phyloP scores from a whole-genome alignment of 805 yeast genomes.

The Metschnikowia koreensis region DNA sequence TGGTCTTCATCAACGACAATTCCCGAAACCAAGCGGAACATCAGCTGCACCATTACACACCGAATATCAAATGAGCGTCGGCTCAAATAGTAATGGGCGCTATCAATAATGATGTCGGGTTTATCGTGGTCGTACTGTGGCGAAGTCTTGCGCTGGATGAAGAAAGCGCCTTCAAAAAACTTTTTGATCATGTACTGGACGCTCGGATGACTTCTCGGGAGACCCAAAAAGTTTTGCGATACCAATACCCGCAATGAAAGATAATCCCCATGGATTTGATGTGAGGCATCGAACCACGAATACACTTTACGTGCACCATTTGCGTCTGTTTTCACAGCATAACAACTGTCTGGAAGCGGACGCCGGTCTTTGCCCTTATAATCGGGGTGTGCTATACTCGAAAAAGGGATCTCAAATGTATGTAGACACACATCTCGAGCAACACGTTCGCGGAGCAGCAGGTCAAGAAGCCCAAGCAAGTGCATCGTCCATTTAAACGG shows the following conservation, averaged over 20 bases:
- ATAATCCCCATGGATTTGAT: conserved; percentile 15
- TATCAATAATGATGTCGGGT: conserved; percentile 23
- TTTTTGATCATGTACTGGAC: conserved; percentile 24
- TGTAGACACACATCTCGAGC: conserved; percentile 23
- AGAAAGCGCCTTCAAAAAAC: conserved; percentile 24
- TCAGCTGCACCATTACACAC: conserved; percentile 34
- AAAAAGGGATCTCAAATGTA: conserved; percentile 25
- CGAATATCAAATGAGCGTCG: conserved; percentile 26
- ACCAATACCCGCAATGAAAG: conserved; percentile 14
- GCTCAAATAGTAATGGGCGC: conserved; percentile 26
- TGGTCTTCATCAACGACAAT: conserved; percentile 23
- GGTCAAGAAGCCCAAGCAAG: conserved; percentile 12
- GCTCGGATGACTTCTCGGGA: conserved; percentile 25
- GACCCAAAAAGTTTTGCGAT: conserved; percentile 12
- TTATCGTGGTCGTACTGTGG: conserved; percentile 12
- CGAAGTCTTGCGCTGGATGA: conserved; percentile 21
- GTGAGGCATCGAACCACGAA: conserved; percentile 19
- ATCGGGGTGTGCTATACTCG: conserved; percentile 31
- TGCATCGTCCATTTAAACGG: conserved; percentile 19
- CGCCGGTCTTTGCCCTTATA: conserved; percentile 12
- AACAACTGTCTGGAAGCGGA: conserved; percentile 13
- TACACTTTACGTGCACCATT: conserved; percentile 5
- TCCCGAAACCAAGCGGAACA: conserved; percentile 23
- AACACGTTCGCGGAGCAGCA: conserved; percentile 22
- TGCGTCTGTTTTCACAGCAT: conserved; percentile 5